Conservation (phyloP, 2,329 filamentous ascomycete species). For the Onygenales sp. region DNA sequence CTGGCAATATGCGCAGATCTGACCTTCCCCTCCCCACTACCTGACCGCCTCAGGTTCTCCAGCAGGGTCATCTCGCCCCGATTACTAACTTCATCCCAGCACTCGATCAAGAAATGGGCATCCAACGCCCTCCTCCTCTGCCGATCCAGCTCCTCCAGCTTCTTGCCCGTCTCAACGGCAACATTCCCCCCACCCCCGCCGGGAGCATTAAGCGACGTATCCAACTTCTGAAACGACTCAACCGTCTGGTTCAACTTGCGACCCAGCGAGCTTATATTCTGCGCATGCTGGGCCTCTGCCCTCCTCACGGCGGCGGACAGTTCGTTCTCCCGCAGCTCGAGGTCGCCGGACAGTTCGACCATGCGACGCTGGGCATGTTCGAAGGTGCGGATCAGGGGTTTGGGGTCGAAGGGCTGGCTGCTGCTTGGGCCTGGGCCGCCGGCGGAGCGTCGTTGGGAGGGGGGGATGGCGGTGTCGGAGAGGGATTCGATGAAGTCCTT, state of each 20-base stretch:
- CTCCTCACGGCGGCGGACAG: slow-evolving; percentile 79
- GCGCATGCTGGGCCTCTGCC: slow-evolving; percentile 84
- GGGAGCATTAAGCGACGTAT: slow-evolving; percentile 61
- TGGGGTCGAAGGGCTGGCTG: slow-evolving; percentile 69
- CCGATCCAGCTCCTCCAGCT: slow-evolving; percentile 85
- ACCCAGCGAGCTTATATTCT: slow-evolving; percentile 79
- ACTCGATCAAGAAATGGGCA: slow-evolving; percentile 89
- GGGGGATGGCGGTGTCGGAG: slow-evolving; percentile 71
- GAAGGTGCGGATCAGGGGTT: slow-evolving; percentile 91
- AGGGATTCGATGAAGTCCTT: slow-evolving; percentile 94
- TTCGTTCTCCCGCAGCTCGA: slow-evolving; percentile 85
- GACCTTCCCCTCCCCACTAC: slow-evolving; percentile 83
- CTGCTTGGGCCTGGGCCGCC: slow-evolving; percentile 30
- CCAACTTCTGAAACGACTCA: slow-evolving; percentile 80
- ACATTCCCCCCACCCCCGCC: slow-evolving; percentile 50
- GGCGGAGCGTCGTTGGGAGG: slow-evolving; percentile 64
- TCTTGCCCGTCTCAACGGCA: slow-evolving; percentile 89
- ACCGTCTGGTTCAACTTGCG: slow-evolving; percentile 87
- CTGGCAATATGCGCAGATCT: slow-evolving; percentile 88
- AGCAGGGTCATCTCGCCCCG: slow-evolving; percentile 77
- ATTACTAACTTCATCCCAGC: slow-evolving; percentile 92
- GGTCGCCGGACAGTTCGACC: slow-evolving; percentile 56
- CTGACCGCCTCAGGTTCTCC: slow-evolving; percentile 77
- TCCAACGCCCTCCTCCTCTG: slow-evolving; percentile 85
- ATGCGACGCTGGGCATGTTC: slow-evolving; percentile 56